A percentile compares a stretch with the other conserved stretches of the same genome.
Evolutionary conservation across 2,329 filamentous ascomycete species (phyloP).

Genomic region (Colletotrichum chrysophilum): DNA sequence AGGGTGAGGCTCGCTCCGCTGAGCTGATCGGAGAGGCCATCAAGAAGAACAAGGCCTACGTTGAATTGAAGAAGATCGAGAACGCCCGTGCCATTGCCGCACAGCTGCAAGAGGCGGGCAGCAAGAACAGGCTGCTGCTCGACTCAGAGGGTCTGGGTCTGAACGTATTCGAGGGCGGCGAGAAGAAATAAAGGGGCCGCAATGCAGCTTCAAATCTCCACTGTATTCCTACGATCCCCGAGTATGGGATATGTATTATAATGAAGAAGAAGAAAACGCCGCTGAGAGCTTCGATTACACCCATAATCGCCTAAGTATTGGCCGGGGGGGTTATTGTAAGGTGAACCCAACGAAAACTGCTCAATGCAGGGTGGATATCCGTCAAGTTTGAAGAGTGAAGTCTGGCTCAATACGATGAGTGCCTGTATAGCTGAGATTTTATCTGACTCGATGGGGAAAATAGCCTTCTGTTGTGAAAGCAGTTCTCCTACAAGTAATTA

Average conservation of each 20-base stretch:
- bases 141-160: slow-evolving; percentile 90
- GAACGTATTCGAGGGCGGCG: slow-evolving; percentile 72
- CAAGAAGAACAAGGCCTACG: slow-evolving; percentile 98
- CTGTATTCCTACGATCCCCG: slow-evolving; percentile 40
- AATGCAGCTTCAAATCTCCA: slow-evolving; percentile 44
- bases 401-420: neutral
- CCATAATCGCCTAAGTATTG: neutral
- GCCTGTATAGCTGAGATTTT: neutral
- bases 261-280: slow-evolving; percentile 10
- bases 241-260: slow-evolving; percentile 16
- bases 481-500: neutral
- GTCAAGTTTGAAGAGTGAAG: neutral
- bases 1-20: slow-evolving; percentile 97
- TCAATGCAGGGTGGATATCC: neutral
- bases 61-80: slow-evolving; percentile 97
- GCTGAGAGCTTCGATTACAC: neutral
- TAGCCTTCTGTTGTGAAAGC: neutral
- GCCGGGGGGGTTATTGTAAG: neutral
- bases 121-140: slow-evolving; percentile 92
- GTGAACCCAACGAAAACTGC: neutral
- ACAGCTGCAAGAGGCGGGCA: slow-evolving; percentile 83
- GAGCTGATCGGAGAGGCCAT: slow-evolving; percentile 98
- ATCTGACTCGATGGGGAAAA: neutral
- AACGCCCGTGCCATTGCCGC: slow-evolving; percentile 90
- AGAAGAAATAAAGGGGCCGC: slow-evolving; percentile 48